These are phyloP conservation scores for Mortierella antarctica DNA, from an alignment of 192 early-diverging fungal genomes.

Conservation along the genomic window DNA sequence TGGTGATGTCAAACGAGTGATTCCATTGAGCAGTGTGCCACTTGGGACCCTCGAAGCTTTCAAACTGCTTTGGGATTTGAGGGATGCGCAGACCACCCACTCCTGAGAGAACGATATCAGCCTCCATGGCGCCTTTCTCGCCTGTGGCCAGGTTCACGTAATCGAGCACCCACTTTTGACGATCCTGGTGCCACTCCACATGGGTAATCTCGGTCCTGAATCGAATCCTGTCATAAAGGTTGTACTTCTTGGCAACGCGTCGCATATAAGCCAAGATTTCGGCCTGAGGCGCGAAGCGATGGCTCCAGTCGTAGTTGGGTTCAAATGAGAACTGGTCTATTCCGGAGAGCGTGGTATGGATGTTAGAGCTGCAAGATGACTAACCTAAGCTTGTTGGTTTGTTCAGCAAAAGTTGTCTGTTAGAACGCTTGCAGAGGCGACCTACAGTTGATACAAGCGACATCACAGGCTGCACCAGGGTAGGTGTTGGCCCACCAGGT, in stretches of 20 bases:
- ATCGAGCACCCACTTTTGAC: constrained; percentile 49
- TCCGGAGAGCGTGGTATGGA: neutral
- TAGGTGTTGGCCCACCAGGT: constrained; percentile 64
- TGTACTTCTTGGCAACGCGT: constrained; percentile 49
- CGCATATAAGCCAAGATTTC: constrained; percentile 61
- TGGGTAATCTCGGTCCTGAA: constrained; percentile 57
- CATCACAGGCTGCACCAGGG: constrained; percentile 66
- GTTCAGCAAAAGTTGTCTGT: neutral
- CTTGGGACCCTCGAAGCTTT: constrained; percentile 61
- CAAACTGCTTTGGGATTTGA: constrained; percentile 58
- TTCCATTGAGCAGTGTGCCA: constrained; percentile 69
- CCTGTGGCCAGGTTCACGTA: constrained; percentile 38
- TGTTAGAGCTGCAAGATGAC: neutral
- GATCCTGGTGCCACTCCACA: constrained; percentile 44
- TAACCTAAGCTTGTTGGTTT: neutral
- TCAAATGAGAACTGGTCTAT: constrained; percentile 47
- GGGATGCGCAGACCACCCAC: constrained; percentile 63
- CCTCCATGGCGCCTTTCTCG: constrained; percentile 25
- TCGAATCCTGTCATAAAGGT: constrained; percentile 51
- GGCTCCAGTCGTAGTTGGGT: constrained; percentile 60
- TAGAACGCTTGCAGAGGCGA: neutral
- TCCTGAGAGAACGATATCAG: constrained; percentile 54
- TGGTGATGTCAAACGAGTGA: constrained; percentile 54
- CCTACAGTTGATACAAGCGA: constrained; percentile 59
- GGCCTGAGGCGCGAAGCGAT: constrained; percentile 41